Evolutionary conservation across 2,329 filamentous ascomycete species (phyloP).

Genomic region (Aspergillus sergii): DNA sequence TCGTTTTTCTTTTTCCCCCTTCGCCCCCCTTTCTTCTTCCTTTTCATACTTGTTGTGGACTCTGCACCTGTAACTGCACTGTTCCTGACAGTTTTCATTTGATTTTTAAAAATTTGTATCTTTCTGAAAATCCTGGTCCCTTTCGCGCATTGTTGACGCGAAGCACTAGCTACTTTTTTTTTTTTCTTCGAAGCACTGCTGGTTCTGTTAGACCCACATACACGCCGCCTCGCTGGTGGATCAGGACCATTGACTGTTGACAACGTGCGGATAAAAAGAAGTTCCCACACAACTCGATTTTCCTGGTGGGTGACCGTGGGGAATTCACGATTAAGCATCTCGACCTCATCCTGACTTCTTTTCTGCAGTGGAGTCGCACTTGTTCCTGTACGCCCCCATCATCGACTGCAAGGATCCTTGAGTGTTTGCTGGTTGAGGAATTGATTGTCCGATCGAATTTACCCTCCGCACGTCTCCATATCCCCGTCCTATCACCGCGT

Average conservation of each 20-base stretch:
- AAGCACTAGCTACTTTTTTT: slow-evolving; percentile 28
- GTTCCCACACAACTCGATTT: slow-evolving; percentile 41
- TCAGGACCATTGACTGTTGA: slow-evolving; percentile 41
- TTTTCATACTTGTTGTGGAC: slow-evolving; percentile 11
- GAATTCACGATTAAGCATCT: slow-evolving; percentile 41
- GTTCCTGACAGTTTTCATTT: slow-evolving; percentile 22
- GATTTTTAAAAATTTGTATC: slow-evolving; percentile 17
- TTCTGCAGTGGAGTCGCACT: slow-evolving; percentile 36
- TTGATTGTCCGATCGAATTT: slow-evolving; percentile 6
- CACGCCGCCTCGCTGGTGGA: slow-evolving; percentile 43
- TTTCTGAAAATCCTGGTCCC: slow-evolving; percentile 23
- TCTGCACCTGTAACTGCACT: slow-evolving; percentile 16
- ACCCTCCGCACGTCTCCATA: slow-evolving; percentile 13
- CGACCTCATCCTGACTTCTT: slow-evolving; percentile 30
- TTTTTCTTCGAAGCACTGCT: slow-evolving; percentile 28
- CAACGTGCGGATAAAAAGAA: slow-evolving; percentile 46
- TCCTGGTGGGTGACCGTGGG: slow-evolving; percentile 45
- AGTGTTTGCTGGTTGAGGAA: slow-evolving; percentile 17
- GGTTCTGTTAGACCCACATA: slow-evolving; percentile 42
- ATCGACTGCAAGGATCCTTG: slow-evolving; percentile 19
- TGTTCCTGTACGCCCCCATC: slow-evolving; percentile 26
- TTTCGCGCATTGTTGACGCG: slow-evolving; percentile 36
- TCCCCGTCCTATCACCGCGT: slow-evolving; percentile 22
- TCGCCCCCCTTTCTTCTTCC: slow-evolving; percentile 19
- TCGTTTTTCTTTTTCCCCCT: slow-evolving; percentile 15